Conservation (phyloP, 202 grass and related monocot genomes). For the Eragrostis tef region DNA sequence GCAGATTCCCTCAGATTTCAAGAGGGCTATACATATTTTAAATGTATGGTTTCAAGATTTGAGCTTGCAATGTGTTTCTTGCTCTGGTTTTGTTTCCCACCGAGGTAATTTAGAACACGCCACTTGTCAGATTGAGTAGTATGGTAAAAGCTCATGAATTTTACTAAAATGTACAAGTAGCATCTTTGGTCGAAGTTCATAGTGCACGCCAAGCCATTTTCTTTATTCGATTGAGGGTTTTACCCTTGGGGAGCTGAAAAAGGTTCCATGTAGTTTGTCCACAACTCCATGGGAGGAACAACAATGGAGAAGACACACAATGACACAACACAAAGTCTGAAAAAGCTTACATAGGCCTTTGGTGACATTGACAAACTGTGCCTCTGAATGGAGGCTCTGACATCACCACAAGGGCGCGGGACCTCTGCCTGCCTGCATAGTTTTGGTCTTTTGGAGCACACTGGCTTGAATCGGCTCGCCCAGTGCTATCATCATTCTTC, state of each 20-base stretch:
- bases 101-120: conserved; percentile 10
- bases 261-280: conserved; percentile 31
- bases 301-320: conserved; percentile 40
- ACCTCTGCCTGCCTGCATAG: conserved; percentile 31
- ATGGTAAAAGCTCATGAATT: conserved; percentile 40
- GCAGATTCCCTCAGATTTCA: conserved; percentile 47
- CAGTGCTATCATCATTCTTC: conserved; percentile 53
- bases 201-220: neutral
- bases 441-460: conserved; percentile 50
- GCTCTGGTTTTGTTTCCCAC: conserved; percentile 35
- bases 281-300: conserved; percentile 10
- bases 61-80: conserved; percentile 39
- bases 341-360: conserved; percentile 50
- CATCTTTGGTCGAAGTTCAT: neutral
- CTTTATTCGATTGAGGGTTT: conserved; percentile 4
- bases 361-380: conserved; percentile 59
- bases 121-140: conserved; percentile 10
- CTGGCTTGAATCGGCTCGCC: conserved; percentile 44
- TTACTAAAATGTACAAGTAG: neutral
- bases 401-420: conserved; percentile 46
- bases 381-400: conserved; percentile 59
- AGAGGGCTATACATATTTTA: conserved; percentile 20
- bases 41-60: conserved; percentile 29
- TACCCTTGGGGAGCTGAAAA: conserved; percentile 16
- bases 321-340: conserved; percentile 56